Percentiles rank a stretch among this genome's conserved stretches.
Conservation (phyloP, 495 filamentous ascomycete genomes). For the Arthonia radiata region DNA sequence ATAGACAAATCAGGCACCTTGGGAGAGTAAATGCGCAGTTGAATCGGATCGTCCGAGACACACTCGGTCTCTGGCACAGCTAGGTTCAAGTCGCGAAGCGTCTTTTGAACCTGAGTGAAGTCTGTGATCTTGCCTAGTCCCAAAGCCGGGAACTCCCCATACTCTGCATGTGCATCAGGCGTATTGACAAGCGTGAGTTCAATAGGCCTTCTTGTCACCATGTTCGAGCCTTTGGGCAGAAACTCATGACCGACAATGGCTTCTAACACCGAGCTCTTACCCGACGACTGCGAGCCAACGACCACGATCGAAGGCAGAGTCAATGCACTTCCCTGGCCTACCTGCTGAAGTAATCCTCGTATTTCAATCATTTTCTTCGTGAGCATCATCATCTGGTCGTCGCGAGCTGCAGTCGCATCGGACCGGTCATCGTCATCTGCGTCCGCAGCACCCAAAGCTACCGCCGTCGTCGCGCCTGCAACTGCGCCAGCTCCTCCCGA, state of each 20-base stretch:
- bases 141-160: conserved; percentile 87
- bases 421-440: conserved; percentile 43
- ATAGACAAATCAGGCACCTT: conserved; percentile 88
- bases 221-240: conserved; percentile 87
- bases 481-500: conserved; percentile 24
- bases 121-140: conserved; percentile 80
- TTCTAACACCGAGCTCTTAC: conserved; percentile 92
- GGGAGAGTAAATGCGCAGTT: conserved; percentile 81
- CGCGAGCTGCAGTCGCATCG: conserved; percentile 41
- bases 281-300: conserved; percentile 92
- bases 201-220: conserved; percentile 92
- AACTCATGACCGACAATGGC: conserved; percentile 97
- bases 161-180: conserved; percentile 68
- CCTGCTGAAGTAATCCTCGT: conserved; percentile 61
- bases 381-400: conserved; percentile 99
- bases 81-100: conserved; percentile 80
- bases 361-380: conserved; percentile 99
- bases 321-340: conserved; percentile 72
- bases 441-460: conserved; percentile 49
- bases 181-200: conserved; percentile 95
- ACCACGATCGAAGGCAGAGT: conserved; percentile 91
- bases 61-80: conserved; percentile 76
- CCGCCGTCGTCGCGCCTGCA: conserved; percentile 36
- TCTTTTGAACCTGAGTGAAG: conserved; percentile 78
- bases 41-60: conserved; percentile 90